Evolutionary conservation across 2,329 filamentous ascomycete species (phyloP).

Genomic region (Sporothrix inflata): DNA sequence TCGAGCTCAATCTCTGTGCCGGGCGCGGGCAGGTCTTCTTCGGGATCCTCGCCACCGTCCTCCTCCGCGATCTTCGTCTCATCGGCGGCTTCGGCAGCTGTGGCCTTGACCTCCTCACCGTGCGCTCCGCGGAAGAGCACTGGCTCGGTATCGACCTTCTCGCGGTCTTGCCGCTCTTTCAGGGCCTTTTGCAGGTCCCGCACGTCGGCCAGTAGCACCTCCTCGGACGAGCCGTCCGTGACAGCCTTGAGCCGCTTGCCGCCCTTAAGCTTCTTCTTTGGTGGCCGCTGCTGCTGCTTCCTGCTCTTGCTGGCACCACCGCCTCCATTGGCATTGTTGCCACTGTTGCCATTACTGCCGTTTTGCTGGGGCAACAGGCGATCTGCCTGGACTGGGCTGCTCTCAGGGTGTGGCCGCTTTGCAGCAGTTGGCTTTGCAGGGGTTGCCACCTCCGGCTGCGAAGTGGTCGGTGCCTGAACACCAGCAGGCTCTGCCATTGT

Average conservation of each 20-base stretch:
- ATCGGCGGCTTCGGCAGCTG: constrained; percentile 13
- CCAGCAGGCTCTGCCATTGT: not conserved
- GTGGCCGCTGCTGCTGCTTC: constrained; percentile 29
- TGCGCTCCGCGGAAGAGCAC: constrained; percentile 29
- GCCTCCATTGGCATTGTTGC: not conserved
- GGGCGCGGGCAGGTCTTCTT: constrained; percentile 59
- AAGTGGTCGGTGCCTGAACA: not conserved
- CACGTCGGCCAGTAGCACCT: constrained; percentile 68
- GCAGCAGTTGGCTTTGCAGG: not conserved
- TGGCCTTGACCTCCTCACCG: constrained; percentile 20
- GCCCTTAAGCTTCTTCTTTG: constrained; percentile 57
- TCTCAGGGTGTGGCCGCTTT: constrained; percentile 29
- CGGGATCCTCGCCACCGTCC: constrained; percentile 30
- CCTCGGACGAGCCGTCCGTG: constrained; percentile 65
- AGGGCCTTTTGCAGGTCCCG: constrained; percentile 55
- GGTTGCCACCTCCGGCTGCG: not conserved
- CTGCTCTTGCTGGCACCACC: not conserved
- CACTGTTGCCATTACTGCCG: constrained; percentile 30
- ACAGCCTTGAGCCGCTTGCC: constrained; percentile 58
- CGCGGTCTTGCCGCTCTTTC: constrained; percentile 38
- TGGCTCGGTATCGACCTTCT: constrained; percentile 36
- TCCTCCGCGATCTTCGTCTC: constrained; percentile 28
- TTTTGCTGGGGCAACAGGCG: not conserved
- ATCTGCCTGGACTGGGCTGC: constrained; percentile 20
- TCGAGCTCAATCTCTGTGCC: constrained; percentile 80